Evolutionary conservation across 192 early-diverging fungal species (phyloP).

Genomic region (Thoreauomyces humboldtii): DNA sequence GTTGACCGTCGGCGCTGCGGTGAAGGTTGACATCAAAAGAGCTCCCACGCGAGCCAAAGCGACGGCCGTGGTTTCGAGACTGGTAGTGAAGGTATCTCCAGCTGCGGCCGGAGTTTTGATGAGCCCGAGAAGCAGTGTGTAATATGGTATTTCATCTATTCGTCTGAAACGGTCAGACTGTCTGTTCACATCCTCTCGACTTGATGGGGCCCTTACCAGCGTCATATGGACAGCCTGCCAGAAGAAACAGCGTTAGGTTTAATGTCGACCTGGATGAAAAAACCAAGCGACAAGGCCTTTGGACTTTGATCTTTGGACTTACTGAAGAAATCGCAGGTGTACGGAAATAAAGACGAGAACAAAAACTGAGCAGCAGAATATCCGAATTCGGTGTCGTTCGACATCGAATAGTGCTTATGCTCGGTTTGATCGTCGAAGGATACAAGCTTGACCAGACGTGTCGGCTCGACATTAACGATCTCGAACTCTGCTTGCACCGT

Average conservation of each 20-base stretch:
- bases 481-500: not conserved
- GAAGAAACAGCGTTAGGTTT: no score
- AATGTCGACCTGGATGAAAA: no score
- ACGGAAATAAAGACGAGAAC: not conserved
- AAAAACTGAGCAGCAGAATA: not conserved
- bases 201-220: no score
- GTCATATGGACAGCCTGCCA: no score
- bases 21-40: not conserved
- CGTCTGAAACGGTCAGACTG: not conserved
- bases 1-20: not conserved
- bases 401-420: not conserved
- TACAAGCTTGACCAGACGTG: not conserved
- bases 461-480: not conserved
- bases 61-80: not conserved
- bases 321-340: not conserved
- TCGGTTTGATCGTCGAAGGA: not conserved
- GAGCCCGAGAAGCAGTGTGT: not conserved
- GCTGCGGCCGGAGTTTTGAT: not conserved
- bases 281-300: no score
- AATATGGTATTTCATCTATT: not conserved
- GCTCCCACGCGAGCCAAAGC: not conserved
- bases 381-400: not conserved
- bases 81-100: not conserved
- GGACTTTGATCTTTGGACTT: no score
- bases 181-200: no score